Base-by-base conservation (phyloP, 805 yeast genomes). In the Hyphopichia homilentoma region DNA sequence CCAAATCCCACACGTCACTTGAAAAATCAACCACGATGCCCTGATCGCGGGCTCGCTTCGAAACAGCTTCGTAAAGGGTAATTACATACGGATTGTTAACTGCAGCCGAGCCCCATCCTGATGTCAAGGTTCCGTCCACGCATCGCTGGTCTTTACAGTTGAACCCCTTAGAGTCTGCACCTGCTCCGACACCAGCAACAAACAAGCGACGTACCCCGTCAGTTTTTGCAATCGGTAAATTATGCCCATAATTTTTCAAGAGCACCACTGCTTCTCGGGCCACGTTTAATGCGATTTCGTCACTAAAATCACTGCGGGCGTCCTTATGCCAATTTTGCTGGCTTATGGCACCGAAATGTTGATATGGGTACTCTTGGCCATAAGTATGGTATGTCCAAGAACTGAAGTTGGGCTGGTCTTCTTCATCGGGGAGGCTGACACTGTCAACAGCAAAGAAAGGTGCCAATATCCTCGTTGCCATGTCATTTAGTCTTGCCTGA, bases 81-180 rank as follows among this genome's bases (percentile, higher is more conserved):
- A 75, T 61, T 4, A 75, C 72, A 47, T 59, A 74, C 2, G 80
- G 79, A 26, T 74, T 69, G 41, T 65, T 70, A 11, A 70, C 79
- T 7, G 79, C 63, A 1, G 81, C 77, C 4, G 84, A 77, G 0
- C 84, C 85, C 79, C 84, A 75, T 9, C 84, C 84, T 19, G 72
- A 63, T 21, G 75, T 70, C 25, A 78, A 46, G 2, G 75, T 68
- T 2, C 84, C 85, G 35, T 71, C 66, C 7, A 61, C 61, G 38
- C 76, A 68, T 29, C 62, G 65, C 46, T 71, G 75, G 46, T 77
- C 81, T 36, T 62, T 68, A 35, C 77, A 70, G 41, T 70, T 73
- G 41, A 72, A 65, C 0, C 83, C 84, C 27, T 61, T 55, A 0
- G 75, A 65, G 39, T 68, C 73, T 2, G 68, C 54, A 2, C 70